Evolutionary conservation across 2,329 filamentous ascomycete species (phyloP), one percentile per base, ranked within the genome.

Genomic region (Truncatella angustata): DNA sequence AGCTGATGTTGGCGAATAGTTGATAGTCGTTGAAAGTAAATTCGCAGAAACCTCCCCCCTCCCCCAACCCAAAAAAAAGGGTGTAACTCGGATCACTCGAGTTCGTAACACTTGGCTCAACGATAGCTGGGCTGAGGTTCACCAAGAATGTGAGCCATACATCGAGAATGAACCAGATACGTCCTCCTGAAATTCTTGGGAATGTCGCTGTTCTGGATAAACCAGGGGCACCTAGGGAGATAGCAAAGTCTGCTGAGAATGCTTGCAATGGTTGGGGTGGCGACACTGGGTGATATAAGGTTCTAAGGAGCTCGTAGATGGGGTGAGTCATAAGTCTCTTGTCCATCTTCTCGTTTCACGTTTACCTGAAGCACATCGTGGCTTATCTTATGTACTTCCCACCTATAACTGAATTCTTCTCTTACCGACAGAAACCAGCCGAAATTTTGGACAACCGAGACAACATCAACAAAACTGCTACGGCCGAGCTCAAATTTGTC

Each of bases 81-180:
- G 78, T 71, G 63, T 84, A 83, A 65, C 88, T 89, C 2, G 76
- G 68, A 61, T 90, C 86, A 0, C 76, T 66, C 0, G 75, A 66
- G 66, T 91, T 91, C 28, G 81, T 86, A 23, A 86, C 82, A 9
- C 84, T 86, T 0, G 89, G 89, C 69, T 91, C 88, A 39, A 91
- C 88, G 12, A 92, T 75, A 1, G 82, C 85, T 5, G 88, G 85
- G 14, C 83, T 84, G 23, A 82, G 85, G 67, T 92, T 92, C 49
- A 91, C 67, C 11, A 82, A 73, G 68, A 92, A 92, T 1, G 77
- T 83, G 45, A 91, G 75, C 32, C 78, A 78, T 40, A 70, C 70
- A 58, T 80, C 80, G 54, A 81, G 73, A 51, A 77, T 82, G 67
- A 90, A 87, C 84, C 86, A 92, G 65, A 91, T 82, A 49, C 88